These are phyloP conservation scores for Trichophaea hybrida DNA, from an alignment of 2,329 filamentous ascomycete species.

Conservation along the genomic window DNA sequence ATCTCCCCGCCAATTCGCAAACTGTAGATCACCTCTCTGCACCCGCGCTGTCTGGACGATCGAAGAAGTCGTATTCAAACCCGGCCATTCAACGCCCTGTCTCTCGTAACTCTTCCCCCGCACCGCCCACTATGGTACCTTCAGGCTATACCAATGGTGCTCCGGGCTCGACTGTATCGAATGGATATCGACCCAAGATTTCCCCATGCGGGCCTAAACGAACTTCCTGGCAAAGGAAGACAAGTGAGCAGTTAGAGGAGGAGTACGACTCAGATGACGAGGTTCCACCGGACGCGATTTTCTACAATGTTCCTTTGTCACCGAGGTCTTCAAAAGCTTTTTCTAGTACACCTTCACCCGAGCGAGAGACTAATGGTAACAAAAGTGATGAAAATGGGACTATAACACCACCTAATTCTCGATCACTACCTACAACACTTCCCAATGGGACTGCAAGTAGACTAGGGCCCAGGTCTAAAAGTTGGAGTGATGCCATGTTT, in stretches of 20 bases:
- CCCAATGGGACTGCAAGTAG: constrained; percentile 9
- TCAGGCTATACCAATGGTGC: constrained; percentile 1
- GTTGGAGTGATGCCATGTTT: constrained; percentile 57
- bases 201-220: constrained; percentile 31
- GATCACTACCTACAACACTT: constrained; percentile 5
- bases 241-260: constrained; percentile 54
- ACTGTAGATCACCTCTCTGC: constrained; percentile 14
- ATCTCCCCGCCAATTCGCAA: constrained; percentile 2
- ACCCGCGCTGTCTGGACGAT: constrained; percentile 12
- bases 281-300: constrained; percentile 61
- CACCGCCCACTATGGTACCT: neutral
- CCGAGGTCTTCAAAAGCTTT: constrained; percentile 42
- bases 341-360: constrained; percentile 42
- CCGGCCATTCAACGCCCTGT: neutral
- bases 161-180: neutral
- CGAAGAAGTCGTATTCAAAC: neutral
- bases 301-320: constrained; percentile 72
- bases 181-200: constrained; percentile 18
- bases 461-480: constrained; percentile 46
- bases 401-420: constrained; percentile 32
- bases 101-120: constrained; percentile 10
- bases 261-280: constrained; percentile 60
- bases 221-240: constrained; percentile 53
- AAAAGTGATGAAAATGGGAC: constrained; percentile 32
- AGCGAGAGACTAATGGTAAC: constrained; percentile 35